These are phyloP conservation scores for Cercospora beticola DNA, from an alignment of 2,329 filamentous ascomycete genomes.

Conservation along the genomic window DNA sequence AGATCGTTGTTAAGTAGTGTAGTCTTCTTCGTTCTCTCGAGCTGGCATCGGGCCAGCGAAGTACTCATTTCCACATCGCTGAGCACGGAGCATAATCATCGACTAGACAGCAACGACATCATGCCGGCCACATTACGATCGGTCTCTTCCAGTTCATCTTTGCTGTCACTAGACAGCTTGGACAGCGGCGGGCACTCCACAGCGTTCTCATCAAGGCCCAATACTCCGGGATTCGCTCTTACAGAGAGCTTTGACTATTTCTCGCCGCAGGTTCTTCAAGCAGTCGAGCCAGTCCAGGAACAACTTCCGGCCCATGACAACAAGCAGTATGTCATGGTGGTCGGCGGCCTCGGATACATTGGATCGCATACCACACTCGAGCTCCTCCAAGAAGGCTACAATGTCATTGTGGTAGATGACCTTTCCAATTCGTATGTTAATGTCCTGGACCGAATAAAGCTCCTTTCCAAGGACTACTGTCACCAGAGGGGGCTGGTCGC, in stretches of 20 bases:
- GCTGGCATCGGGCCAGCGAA: background rate
- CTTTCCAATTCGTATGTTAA: conserved; percentile 47
- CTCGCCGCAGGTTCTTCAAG: conserved; percentile 1
- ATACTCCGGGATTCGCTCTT: conserved; percentile 3
- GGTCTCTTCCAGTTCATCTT: conserved; percentile 3
- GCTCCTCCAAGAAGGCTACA: conserved; percentile 55
- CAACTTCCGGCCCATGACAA: conserved; percentile 7
- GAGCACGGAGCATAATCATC: background rate
- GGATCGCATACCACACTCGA: conserved; percentile 58
- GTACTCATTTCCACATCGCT: background rate
- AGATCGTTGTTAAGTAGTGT: background rate
- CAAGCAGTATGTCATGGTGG: conserved; percentile 49
- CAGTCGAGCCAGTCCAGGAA: conserved; percentile 5
- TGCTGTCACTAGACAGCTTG: background rate
- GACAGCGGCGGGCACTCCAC: background rate
- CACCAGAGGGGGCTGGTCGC: conserved; percentile 41
- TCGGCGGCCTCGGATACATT: conserved; percentile 40
- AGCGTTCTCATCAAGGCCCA: conserved; percentile 5
- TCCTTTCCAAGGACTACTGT: conserved; percentile 42
- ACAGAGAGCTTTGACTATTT: conserved; percentile 9
- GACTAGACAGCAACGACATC: background rate
- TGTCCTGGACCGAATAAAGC: conserved; percentile 40
- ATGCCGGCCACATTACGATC: background rate
- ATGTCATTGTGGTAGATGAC: conserved; percentile 51
- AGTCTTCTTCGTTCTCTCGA: background rate